Evolutionary conservation across 345 rosid species (phyloP), one percentile per base, ranked within the genome.

Genomic region (Theobroma cacao): DNA sequence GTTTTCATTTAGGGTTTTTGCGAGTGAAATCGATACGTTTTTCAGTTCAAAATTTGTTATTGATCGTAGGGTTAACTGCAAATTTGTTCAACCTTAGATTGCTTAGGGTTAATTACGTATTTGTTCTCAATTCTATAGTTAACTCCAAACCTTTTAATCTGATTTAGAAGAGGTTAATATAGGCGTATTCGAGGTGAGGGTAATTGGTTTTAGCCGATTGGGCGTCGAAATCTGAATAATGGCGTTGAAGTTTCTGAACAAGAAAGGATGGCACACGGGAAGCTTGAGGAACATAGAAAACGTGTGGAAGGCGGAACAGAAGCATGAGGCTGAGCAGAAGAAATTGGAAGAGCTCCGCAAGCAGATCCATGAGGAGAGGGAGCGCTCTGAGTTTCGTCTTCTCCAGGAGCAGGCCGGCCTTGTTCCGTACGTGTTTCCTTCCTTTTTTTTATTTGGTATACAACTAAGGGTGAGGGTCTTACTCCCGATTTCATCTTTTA

Each of bases 301-400:
- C 84, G 98, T 94, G n/a, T 96, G 98, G 99, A 94, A 94, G 79
- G 98, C 99, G n/a, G 98, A 96, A 86, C 99, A 94, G 86, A 96
- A 96, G 82, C 97, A 92, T 79, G 98, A 90, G 1, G 92, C 94
- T 12, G 99, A 96, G 86, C 90, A 96, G 91, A 94, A 92, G 84
- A 96, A 94, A 81, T 87, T 93, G 80, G 98, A 94, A 60, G 99
- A 96, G 89, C 93, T 96, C 67, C 93, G 95, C 80, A 91, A 94
- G 78, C 99, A 96, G 89, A 90, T 96, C 79, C 88, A 83, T 12
- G 97, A 96, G 47, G 99, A 94, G 83, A 89, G 94, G 13, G 99
- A 96, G 75, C 93, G 95, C 63, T 81, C 86, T 33, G 99, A 96
- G 89, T 96, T 96, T 74, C 97, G 98, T 20, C 89, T 81, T 41